Evolutionary conservation across 176 grass and related monocot species (phyloP), one percentile per base, ranked within the genome.

Genomic region (Ensete ventricosum): DNA sequence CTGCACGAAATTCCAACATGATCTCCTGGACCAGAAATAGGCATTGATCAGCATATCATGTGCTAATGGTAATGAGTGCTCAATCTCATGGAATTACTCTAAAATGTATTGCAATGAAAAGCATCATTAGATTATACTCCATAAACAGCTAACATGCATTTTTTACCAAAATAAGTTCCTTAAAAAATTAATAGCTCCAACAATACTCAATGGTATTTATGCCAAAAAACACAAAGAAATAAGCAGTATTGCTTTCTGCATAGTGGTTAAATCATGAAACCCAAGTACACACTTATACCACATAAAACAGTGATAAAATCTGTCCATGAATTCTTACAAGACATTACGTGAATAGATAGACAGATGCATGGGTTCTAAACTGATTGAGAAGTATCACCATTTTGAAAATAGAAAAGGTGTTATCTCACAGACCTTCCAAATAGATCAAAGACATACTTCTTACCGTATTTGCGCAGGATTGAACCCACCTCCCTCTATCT

Each of bases 1-100:
- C 95, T 58, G 95, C 95, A 80, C 86, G 90, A 76, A 99, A 99
- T 76, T 99, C 95, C 74, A 92, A 85, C 86, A 94, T 89, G 73
- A 94, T 52, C 75, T 94, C 84, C 95, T 99, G 86, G 54, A 70
- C 50, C 34, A 70, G 10, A 70, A 11, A 49, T n/a, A 16, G 11
- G 65, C 53, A 83, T 14, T 63, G 24, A 80, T 77, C 48, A 73
- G 21, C 21, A 11, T 43, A 14, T n/a, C 54, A 11, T 55, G 20
- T 19, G 49, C 9, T 27, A 75, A 48, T 52, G 67, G 20, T n/a
- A 50, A 50, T n/a, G 34, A 3, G 7, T 51, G 7, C 63, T 51
- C 65, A 17, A 65, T 43, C 11, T n/a, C 48, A 70, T 70, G 48
- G 67, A 50, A 70, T 50, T 19, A 70, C 67, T 11, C 8, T 19